Evolutionary conservation across 164 flowering plant genomes (phyloP).

Genomic region (Vitis cinerea): DNA sequence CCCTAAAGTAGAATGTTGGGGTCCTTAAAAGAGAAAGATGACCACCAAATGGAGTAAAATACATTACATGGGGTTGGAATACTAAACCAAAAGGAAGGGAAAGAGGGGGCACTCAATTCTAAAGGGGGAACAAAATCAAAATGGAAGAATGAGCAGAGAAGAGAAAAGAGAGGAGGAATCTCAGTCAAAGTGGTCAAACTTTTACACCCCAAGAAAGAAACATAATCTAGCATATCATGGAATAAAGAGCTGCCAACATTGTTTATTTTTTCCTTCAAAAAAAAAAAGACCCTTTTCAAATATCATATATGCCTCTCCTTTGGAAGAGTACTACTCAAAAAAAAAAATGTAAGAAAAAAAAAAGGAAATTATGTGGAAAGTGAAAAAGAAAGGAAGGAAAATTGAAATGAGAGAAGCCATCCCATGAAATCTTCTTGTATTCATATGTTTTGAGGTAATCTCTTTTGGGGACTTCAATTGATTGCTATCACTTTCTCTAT

Average conservation of each 20-base stretch:
- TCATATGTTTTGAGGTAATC: no score
- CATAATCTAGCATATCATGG: slow-evolving; percentile 8
- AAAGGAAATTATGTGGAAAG: no score
- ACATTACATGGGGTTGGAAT: neutral
- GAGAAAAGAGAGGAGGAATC: slow-evolving; percentile 16
- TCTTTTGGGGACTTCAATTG: no score
- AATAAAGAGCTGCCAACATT: slow-evolving; percentile 15
- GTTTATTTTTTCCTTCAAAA: slow-evolving; percentile 4
- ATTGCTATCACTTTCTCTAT: neutral
- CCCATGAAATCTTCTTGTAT: neutral
- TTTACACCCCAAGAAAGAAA: slow-evolving; percentile 22
- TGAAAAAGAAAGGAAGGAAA: no score
- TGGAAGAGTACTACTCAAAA: neutral
- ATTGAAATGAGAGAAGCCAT: neutral
- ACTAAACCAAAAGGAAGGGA: slow-evolving; percentile 3
- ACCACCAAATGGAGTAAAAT: slow-evolving; percentile 1
- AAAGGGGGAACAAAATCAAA: slow-evolving; percentile 29
- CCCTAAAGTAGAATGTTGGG: slow-evolving; percentile 10
- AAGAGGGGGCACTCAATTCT: slow-evolving; percentile 23
- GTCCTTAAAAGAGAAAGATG: neutral
- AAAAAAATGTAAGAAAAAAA: neutral
- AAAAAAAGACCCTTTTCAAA: neutral
- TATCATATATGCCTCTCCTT: neutral
- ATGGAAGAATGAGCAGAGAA: slow-evolving; percentile 25
- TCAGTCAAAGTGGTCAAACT: slow-evolving; percentile 37